These are phyloP conservation scores for Exophiala viscosa DNA, from an alignment of 2,329 filamentous ascomycete genomes.

Conservation along the genomic window DNA sequence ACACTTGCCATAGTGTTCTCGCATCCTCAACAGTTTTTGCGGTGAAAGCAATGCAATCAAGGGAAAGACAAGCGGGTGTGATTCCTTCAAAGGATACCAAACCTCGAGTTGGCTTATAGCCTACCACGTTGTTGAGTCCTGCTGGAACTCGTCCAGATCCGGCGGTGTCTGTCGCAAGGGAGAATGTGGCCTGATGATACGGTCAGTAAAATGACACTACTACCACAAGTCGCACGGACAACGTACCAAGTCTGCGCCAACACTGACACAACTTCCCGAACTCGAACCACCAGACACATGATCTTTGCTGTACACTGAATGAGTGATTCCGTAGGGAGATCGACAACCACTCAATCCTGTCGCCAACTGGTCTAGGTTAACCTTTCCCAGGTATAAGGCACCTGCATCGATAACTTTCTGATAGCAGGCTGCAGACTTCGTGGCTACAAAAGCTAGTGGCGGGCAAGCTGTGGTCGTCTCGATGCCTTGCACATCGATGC, in stretches of 20 bases:
- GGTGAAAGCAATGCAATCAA: conserved; percentile 54
- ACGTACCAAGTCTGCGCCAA: conserved; percentile 49
- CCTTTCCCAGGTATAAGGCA: conserved; percentile 56
- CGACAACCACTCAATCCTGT: conserved; percentile 59
- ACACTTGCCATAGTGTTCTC: conserved; percentile 47
- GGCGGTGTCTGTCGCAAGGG: conserved; percentile 43
- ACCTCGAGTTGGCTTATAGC: conserved; percentile 30
- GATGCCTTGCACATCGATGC: conserved; percentile 45
- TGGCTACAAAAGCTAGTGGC: conserved; percentile 46
- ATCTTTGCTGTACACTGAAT: conserved; percentile 48
- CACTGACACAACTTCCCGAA: conserved; percentile 54
- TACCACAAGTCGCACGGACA: not conserved
- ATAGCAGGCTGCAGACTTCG: conserved; percentile 46
- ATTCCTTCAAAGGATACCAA: conserved; percentile 29
- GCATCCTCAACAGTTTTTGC: conserved; percentile 49
- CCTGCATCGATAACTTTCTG: conserved; percentile 49
- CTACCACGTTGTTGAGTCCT: conserved; percentile 30
- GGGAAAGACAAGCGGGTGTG: conserved; percentile 49
- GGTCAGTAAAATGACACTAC: not conserved
- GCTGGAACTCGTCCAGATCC: conserved; percentile 30
- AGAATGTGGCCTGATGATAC: conserved; percentile 41
- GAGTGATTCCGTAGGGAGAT: conserved; percentile 55
- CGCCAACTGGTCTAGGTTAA: conserved; percentile 59
- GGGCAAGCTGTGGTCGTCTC: conserved; percentile 49
- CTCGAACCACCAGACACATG: conserved; percentile 57